Evolutionary conservation across 176 grass and related monocot species (phyloP), one percentile per base, ranked within the genome.

Genomic region (Oryza meridionalis): DNA sequence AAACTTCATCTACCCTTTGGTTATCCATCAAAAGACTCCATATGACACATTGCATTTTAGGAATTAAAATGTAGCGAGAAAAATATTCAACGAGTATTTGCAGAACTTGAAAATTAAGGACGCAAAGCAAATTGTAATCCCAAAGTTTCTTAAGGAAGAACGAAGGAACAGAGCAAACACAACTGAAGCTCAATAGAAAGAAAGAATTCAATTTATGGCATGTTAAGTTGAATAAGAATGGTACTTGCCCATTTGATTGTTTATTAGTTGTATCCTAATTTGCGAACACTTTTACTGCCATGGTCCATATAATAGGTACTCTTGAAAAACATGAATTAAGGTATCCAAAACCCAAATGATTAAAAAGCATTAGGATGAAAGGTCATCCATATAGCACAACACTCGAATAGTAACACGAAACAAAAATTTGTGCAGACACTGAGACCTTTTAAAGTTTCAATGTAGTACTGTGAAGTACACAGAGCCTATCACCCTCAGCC

Each of bases 201-300:
- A 4, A 29, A 16, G 26, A 67, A 67, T 42, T 45, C 26, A 42
- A 67, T 69, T 44, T 0, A 19, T 53, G 0, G 15, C 2, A 59
- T 33, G 25, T 46, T 53, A 59, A 43, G 80, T 75, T 16, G 42
- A 55, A 75, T 22, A 55, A 59, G 12, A 24, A 71, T 9, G 50
- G 26, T 77, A 76, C 47, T 44, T 44, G 74, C 44, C 32, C 27
- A 43, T 19, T 6, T 35, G 44, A 81, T 9, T 85, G 15, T 46
- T 47, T 26, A 32, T 70, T 58, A 22, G 44, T 33, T 14, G 1
- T 22, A 31, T 50, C 46, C 50, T 11, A 19, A 83, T 61, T 47
- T 63, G 45, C 38, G 24, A 33, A 45, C 11, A 85, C 64, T 44
- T 77, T 83, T 22, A 65, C 81, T 65, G 4, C 5, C 15, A 73